Conservation (phyloP, 83 land plant species). For the Diphasiastrum complanatum region DNA sequence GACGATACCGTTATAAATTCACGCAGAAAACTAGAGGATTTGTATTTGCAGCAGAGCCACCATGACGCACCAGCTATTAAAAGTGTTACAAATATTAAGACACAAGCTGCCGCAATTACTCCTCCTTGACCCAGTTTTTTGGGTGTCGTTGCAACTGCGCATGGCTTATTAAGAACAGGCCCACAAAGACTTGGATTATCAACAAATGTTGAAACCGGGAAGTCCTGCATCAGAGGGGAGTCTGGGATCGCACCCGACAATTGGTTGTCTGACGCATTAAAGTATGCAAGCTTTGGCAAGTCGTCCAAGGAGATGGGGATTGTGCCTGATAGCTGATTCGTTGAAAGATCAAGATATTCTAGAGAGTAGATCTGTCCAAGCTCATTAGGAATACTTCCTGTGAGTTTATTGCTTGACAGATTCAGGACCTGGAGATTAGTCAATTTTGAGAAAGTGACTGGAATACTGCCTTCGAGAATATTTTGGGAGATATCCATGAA, state of each 20-base stretch:
- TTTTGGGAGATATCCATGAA: too few relatives aligned
- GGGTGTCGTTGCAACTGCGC: background rate
- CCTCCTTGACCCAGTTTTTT: background rate
- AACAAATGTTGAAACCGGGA: too few relatives aligned
- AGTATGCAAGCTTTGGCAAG: background rate
- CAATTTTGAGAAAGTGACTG: constrained; percentile 1
- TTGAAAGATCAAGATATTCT: constrained; percentile 5
- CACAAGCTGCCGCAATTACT: background rate
- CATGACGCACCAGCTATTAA: too few relatives aligned
- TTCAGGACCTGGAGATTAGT: constrained; percentile 7
- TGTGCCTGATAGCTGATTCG: constrained; percentile 13
- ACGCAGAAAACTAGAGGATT: background rate
- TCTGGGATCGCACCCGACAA: too few relatives aligned
- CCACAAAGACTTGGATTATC: constrained; percentile 5
- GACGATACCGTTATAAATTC: constrained; percentile 12
- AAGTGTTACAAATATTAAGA: background rate
- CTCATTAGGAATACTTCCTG: constrained; percentile 15
- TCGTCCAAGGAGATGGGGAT: constrained; percentile 11
- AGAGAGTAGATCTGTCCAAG: constrained; percentile 5
- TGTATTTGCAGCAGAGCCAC: too few relatives aligned
- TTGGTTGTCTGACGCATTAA: background rate
- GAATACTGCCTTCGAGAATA: constrained; percentile 10
- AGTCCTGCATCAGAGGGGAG: too few relatives aligned
- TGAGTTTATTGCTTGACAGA: constrained; percentile 10
- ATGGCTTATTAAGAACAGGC: background rate